Evolutionary conservation across 495 filamentous ascomycete species (phyloP), one percentile per base, ranked within the genome.

Genomic region (Penicillium malachiteum): DNA sequence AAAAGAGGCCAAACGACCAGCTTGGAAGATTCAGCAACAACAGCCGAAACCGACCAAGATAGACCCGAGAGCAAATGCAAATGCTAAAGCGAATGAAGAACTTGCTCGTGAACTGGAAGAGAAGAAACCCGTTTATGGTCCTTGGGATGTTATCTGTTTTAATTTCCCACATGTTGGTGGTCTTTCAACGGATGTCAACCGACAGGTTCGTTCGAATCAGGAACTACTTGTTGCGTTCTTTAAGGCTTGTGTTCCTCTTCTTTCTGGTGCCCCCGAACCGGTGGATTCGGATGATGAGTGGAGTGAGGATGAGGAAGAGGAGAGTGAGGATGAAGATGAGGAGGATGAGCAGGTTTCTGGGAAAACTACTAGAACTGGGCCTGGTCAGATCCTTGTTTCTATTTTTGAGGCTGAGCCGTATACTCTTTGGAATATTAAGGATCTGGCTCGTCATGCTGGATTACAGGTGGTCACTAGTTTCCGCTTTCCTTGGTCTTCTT

Each of bases 131-230:
- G 16, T 49, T 9, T 82, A 78, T 10, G 72, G 71, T 3, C 68
- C 66, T 2, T 93, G 86, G 76, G 87, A 96, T 67, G 74, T 82
- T 35, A 85, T 97, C 47, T 81, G 91, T 45, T 98, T 97, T 80
- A 96, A 96, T 76, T 98, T 98, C 72, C 94, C 94, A 44, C 94
- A 98, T 71, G 87, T 96, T 2, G 94, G 94, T 48, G 94, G 94
- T 7, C 83, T 91, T 57, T 88, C 83, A 43, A 97, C 84, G 42
- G 94, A 98, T 72, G 90, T 96, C 47, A 96, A 96, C 72, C 79
- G 94, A 14, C 94, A 98, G 74, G 91, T 97, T 11, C 84, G 94
- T 34, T 80, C 86, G 60, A 97, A 98, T 66, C 94, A 97, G 72
- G 88, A 92, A 65, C 77, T 97, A 32, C 78, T 97, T 2, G 89